Evolutionary conservation across 257 asterid species (phyloP), one percentile per base, ranked within the genome.

Genomic region (Gentiana straminea): DNA sequence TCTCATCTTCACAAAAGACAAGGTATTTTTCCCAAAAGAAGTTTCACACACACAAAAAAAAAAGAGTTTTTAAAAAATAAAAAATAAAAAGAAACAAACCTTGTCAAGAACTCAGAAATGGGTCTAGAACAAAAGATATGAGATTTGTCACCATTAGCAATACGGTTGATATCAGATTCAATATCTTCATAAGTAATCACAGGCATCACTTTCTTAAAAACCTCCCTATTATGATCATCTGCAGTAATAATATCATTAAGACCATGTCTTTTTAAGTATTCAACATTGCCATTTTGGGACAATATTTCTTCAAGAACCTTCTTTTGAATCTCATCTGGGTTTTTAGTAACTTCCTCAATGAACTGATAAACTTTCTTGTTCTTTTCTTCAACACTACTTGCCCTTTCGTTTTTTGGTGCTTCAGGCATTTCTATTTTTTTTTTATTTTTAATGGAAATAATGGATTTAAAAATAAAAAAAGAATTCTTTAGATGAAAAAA

Each of bases 31-130:
- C 7, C 7, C 7, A 10, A 3, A 8, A n/a, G 4, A 11, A 48
- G 51, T 48, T 48, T 12, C 51, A 12, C 6, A n/a, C 1, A 24
- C 12, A 35, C 4, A 37, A 5, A 8, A 8, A 51, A 33, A 24
- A 8, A 51, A 33, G 35, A 51, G 15, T 38, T 55, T 4, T 9
- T 2, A n/a, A 38, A 59, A 2, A 57, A 51, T 55, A 32, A 24
- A 2, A 37, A 46, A 59, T 1, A 57, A 51, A 59, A 35, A 24
- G 1, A 33, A 0, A 51, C 58, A 44, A 8, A 83, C 95, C 95
- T 86, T 7, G 95, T 86, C 15, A 86, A 43, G 75, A 86, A 86
- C 73, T 86, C 95, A 8, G 91, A 77, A 66, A 86, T 83, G 73
- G 83, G 91, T 0, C 67, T 66, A 3, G 90, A 79, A 71, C 84